Evolutionary conservation across 352 stramenopile species (phyloP), one percentile per base, ranked within the genome.

Genomic region (Phytophthora sp.): DNA sequence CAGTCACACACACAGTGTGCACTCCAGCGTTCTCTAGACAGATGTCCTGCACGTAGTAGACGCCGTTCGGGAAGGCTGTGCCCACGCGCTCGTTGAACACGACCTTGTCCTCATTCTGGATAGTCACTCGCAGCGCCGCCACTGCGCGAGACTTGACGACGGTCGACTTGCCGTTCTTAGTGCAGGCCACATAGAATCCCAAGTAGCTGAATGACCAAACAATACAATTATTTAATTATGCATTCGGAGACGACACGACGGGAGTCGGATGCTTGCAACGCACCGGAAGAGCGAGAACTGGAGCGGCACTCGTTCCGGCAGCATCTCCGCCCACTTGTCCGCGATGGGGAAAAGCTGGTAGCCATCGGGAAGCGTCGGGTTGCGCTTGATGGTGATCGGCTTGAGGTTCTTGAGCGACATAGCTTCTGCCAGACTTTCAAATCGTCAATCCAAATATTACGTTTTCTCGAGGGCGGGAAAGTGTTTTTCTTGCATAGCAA

Each of bases 11-110:
- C 29, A 93, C 77, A 2, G 73, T 89, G 74, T 93, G 81, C 26
- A 79, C 74, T 9, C 84, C 84, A 20, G 72, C 66, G 38, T 84
- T 77, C 53, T 84, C 73, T 16, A 93, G 59, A 20, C 73, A 72
- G 58, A 93, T 82, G 62, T 90, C 82, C 59, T 93, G 84, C 30
- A 93, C 82, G 60, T 93, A 93, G 71, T 82, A 93, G 33, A 93
- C 82, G 63, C 82, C 84, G 45, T 93, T 93, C 56, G 71, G 71
- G 71, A 93, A 93, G 26, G 77, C 61, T 30, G 67, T 80, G 18
- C 52, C 31, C 29, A 93, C 77, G 54, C 79, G 71, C 57, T 87
- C 75, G 33, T 72, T 73, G 57, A 93, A 90, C 21, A 93, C 80
- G 38, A 88, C 67, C 69, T 93, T 91, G 63, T 88, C 76, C 16